phyloP scores from a whole-genome alignment of 805 yeast genomes.

The Candida tibetensis region DNA sequence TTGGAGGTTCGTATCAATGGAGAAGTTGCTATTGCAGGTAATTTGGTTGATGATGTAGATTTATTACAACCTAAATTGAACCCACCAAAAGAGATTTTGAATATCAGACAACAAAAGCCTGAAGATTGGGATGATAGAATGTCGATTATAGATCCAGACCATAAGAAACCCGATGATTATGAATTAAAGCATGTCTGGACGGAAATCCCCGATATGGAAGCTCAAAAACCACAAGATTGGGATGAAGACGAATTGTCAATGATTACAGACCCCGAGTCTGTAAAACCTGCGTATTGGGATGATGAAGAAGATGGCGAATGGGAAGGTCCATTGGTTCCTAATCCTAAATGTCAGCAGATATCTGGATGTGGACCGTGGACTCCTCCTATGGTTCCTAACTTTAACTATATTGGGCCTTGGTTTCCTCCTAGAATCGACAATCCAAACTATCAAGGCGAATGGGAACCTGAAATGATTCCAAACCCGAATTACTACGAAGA shows the following conservation, averaged over 20 bases:
- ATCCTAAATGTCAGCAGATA: conserved; percentile 63
- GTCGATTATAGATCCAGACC: conserved; percentile 65
- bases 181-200: conserved; percentile 64
- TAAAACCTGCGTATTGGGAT: conserved; percentile 78
- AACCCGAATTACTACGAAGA: conserved; percentile 73
- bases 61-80: conserved; percentile 62
- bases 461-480: conserved; percentile 63
- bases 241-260: conserved; percentile 56
- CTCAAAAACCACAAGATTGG: conserved; percentile 76
- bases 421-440: conserved; percentile 61
- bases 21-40: conserved; percentile 66
- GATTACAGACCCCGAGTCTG: conserved; percentile 66
- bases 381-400: conserved; percentile 64
- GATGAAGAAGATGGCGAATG: conserved; percentile 89
- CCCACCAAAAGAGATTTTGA: conserved; percentile 60
- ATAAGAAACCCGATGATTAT: conserved; percentile 79
- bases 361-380: conserved; percentile 84
- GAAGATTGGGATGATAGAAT: conserved; percentile 76
- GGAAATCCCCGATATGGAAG: conserved; percentile 63
- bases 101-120: conserved; percentile 65
- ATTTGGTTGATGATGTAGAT: conserved; percentile 49
- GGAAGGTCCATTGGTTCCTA: conserved; percentile 65
- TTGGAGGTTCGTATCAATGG: conserved; percentile 86
- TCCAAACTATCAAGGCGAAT: conserved; percentile 76
- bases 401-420: conserved; percentile 79